These are phyloP conservation scores for Phytophthora hibernalis DNA, from an alignment of 352 stramenopile genomes.

Conservation along the genomic window DNA sequence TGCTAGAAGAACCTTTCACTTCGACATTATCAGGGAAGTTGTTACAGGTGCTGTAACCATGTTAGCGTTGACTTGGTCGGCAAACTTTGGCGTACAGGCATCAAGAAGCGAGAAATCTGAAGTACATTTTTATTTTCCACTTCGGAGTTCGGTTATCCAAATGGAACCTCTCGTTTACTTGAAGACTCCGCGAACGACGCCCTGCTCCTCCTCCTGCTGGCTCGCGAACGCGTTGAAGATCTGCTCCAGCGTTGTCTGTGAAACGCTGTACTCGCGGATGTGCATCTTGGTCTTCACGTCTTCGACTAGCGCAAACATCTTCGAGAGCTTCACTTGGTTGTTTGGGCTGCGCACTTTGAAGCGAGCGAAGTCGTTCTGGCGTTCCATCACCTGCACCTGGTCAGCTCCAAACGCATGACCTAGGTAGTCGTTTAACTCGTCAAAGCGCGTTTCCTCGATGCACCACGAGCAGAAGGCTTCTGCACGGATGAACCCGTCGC, in stretches of 20 bases:
- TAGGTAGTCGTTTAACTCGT: slow-evolving; percentile 39
- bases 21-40: not conserved
- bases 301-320: slow-evolving; percentile 81
- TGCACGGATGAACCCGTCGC: slow-evolving; percentile 45
- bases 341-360: slow-evolving; percentile 60
- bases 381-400: slow-evolving; percentile 44
- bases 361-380: slow-evolving; percentile 60
- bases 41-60: not conserved
- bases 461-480: slow-evolving; percentile 65
- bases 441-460: slow-evolving; percentile 56
- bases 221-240: slow-evolving; percentile 90
- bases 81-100: too few species aligned
- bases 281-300: slow-evolving; percentile 46
- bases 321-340: slow-evolving; percentile 48
- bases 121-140: too few species aligned
- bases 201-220: slow-evolving; percentile 57
- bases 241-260: slow-evolving; percentile 88
- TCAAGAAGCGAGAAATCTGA: too few species aligned
- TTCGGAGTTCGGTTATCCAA: too few species aligned
- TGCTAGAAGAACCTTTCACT: not conserved
- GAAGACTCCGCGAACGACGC: slow-evolving; percentile 34
- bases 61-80: not conserved
- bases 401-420: slow-evolving; percentile 26
- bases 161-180: not conserved
- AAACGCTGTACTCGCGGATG: slow-evolving; percentile 87